Conservation (phyloP, 148 eudicot species). For the Limonium bicolor region DNA sequence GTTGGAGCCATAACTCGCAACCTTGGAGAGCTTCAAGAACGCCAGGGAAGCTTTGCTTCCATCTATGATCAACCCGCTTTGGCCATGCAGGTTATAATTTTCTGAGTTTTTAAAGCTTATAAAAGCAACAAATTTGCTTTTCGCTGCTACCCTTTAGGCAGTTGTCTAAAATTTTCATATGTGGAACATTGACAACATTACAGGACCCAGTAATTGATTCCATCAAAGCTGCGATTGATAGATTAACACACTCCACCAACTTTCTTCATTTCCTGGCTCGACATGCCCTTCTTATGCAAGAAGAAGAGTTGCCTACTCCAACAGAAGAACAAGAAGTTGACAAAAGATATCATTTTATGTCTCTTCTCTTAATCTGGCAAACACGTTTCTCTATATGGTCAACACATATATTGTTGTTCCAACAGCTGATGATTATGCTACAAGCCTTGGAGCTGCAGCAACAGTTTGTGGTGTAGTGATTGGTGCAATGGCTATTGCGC, state of each 20-base stretch:
- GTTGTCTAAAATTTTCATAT: too few species aligned
- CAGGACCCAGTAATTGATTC: constrained; percentile 72
- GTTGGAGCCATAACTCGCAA: background rate
- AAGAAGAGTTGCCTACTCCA: constrained; percentile 51
- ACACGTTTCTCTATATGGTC: constrained; percentile 74
- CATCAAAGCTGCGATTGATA: constrained; percentile 51
- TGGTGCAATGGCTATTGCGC: constrained; percentile 85
- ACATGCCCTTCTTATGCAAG: constrained; percentile 73
- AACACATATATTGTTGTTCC: constrained; percentile 80
- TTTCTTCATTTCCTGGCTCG: constrained; percentile 54
- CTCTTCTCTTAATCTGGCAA: constrained; percentile 61
- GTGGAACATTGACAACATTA: background rate
- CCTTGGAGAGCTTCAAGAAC: constrained; percentile 4
- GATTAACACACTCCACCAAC: constrained; percentile 56
- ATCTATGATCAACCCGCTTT: constrained; percentile 3
- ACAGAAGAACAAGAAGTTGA: constrained; percentile 44
- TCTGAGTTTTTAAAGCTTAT: too few species aligned
- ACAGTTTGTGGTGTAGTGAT: constrained; percentile 76
- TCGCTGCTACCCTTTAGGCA: too few species aligned
- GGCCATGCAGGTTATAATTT: background rate
- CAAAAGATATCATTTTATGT: constrained; percentile 51
- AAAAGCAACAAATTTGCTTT: too few species aligned
- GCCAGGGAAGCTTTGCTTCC: background rate
- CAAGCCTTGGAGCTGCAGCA: constrained; percentile 77
- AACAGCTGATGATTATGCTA: constrained; percentile 79